phyloP scores from a whole-genome alignment of 768 basidiomycete genomes.

The Candolleomyces aberdarensis region DNA sequence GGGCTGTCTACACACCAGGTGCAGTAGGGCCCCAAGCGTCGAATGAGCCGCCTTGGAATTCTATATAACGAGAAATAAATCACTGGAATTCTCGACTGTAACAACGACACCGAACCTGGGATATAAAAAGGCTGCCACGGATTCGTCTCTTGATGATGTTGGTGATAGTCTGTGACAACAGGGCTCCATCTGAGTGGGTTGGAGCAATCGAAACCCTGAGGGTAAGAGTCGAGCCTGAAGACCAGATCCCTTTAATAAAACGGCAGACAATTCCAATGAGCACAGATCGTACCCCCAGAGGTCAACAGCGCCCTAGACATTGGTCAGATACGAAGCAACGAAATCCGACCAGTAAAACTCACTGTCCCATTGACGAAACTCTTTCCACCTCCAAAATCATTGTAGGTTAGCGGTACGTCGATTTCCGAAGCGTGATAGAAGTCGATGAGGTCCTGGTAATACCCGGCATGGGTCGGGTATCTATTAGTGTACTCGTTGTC shows the following conservation, averaged over 20 bases:
- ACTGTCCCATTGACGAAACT: conserved; percentile 75
- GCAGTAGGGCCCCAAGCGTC: conserved; percentile 80
- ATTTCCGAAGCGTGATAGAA: conserved; percentile 55
- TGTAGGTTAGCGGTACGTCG: conserved; percentile 71
- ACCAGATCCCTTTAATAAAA: not conserved
- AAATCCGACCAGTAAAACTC: conserved; percentile 13
- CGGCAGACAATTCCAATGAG: no score
- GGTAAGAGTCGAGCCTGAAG: conserved; percentile 62
- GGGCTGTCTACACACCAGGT: conserved; percentile 40
- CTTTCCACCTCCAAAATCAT: conserved; percentile 54
- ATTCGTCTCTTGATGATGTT: conserved; percentile 53
- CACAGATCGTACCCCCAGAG: conserved; percentile 55
- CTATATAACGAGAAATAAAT: conserved; percentile 11
- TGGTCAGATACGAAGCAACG: not conserved
- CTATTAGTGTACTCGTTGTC: conserved; percentile 73
- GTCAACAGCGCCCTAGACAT: conserved; percentile 62
- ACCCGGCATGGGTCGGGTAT: conserved; percentile 41
- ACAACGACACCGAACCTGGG: conserved; percentile 42
- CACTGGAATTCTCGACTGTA: not conserved
- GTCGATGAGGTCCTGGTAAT: conserved; percentile 60
- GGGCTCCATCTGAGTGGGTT: conserved; percentile 64
- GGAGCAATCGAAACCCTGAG: conserved; percentile 80
- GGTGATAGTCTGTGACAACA: conserved; percentile 60
- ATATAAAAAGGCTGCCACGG: conserved; percentile 66
- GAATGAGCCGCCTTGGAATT: conserved; percentile 75